A percentile compares a stretch with the other conserved stretches of the same genome.
phyloP scores from a whole-genome alignment of 2,329 filamentous ascomycete genomes.

The Beauveria brongniartii region DNA sequence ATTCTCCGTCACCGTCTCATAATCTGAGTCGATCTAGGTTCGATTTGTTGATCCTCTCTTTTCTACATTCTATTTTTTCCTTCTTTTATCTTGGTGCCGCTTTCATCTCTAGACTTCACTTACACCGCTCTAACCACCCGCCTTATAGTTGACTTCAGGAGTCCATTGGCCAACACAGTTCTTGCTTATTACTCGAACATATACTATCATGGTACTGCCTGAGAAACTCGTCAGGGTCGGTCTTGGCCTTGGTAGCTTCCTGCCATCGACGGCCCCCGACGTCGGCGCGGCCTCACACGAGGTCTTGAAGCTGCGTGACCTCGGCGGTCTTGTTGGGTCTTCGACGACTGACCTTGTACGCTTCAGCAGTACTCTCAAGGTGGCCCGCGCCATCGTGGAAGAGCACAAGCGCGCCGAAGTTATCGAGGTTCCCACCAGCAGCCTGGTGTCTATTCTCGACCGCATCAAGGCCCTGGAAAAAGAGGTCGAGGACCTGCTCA shows the following conservation, averaged over 20 bases:
- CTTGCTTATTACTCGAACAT: constrained; percentile 8
- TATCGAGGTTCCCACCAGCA: constrained; percentile 19
- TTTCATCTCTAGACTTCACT: neutral
- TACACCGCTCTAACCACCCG: neutral
- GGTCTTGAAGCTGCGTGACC: neutral
- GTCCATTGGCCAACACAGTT: neutral
- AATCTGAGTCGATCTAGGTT: neutral
- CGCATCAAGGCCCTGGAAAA: constrained; percentile 21
- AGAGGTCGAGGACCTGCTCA: constrained; percentile 21
- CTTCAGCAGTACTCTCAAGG: constrained; percentile 14
- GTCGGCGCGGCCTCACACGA: neutral
- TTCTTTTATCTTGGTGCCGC: neutral
- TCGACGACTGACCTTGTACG: constrained; percentile 10
- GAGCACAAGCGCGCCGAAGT: constrained; percentile 16
- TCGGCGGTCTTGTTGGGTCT: constrained; percentile 9
- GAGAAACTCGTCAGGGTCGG: constrained; percentile 13
- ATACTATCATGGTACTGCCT: constrained; percentile 16
- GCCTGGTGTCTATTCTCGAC: constrained; percentile 20
- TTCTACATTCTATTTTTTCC: neutral
- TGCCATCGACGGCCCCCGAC: neutral
- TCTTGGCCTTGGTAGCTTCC: constrained; percentile 6
- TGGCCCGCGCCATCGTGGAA: constrained; percentile 20
- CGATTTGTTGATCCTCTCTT: neutral
- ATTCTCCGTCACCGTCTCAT: neutral
- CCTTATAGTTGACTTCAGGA: no score